A percentile compares a stretch with the other conserved stretches of the same genome.
These are phyloP conservation scores for Phytophthora citrophthora DNA, from an alignment of 352 stramenopile genomes.

Conservation along the genomic window DNA sequence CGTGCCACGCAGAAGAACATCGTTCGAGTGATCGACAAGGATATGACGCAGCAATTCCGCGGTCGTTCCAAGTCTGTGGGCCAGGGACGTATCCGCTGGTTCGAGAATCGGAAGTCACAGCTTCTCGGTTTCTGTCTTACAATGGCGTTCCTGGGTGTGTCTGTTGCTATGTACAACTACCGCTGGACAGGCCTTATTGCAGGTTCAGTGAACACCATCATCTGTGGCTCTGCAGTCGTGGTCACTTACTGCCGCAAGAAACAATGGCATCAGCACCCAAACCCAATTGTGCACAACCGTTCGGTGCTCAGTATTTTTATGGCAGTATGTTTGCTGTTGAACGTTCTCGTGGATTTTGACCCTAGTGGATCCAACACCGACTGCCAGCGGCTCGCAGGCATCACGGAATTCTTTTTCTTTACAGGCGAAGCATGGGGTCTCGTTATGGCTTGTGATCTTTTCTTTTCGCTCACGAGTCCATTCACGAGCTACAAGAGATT, in stretches of 20 bases:
- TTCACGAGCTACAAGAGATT: slow-evolving; percentile 92
- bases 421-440: slow-evolving; percentile 87
- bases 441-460: slow-evolving; percentile 89
- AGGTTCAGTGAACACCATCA: slow-evolving; percentile 88
- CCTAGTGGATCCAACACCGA: slow-evolving; percentile 58
- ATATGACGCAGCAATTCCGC: slow-evolving; percentile 88
- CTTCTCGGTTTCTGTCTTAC: slow-evolving; percentile 85
- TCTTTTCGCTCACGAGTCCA: slow-evolving; percentile 88
- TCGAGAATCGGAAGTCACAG: slow-evolving; percentile 91
- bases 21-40: slow-evolving; percentile 91
- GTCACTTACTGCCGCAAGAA: slow-evolving; percentile 90
- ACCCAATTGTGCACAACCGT: slow-evolving; percentile 89
- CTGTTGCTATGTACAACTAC: slow-evolving; percentile 90
- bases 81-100: slow-evolving; percentile 84
- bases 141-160: slow-evolving; percentile 86
- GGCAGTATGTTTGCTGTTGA: slow-evolving; percentile 82
- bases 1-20: slow-evolving; percentile 72
- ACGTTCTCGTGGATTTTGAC: slow-evolving; percentile 83
- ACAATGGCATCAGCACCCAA: slow-evolving; percentile 90
- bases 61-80: slow-evolving; percentile 72
- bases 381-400: slow-evolving; percentile 76
- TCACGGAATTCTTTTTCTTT: slow-evolving; percentile 92
- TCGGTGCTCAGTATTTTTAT: slow-evolving; percentile 88
- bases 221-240: slow-evolving; percentile 86
- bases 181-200: slow-evolving; percentile 88